phyloP scores from a whole-genome alignment of 192 early-diverging fungal genomes.

The Pecoramyces ruminantium region DNA sequence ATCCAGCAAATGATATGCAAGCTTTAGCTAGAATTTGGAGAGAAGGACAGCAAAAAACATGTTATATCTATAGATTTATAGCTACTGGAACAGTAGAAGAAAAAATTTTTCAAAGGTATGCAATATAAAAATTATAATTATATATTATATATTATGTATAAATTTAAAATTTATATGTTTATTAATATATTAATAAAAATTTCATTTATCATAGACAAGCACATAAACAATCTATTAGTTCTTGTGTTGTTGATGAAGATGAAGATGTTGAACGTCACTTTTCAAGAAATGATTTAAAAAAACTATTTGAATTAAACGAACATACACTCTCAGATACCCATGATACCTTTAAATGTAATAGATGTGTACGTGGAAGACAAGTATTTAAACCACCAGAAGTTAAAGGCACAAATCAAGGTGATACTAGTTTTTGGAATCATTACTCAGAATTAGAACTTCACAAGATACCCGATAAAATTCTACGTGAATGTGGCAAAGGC shows the following conservation, averaged over 20 bases:
- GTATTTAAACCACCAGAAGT: conserved; percentile 30
- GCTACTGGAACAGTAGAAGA: conserved; percentile 97
- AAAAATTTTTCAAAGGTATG: conserved; percentile 97
- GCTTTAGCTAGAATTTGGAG: conserved; percentile 17
- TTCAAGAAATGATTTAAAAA: conserved; percentile 67
- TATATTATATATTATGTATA: background rate
- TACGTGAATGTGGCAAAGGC: background rate
- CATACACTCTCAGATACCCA: conserved; percentile 73
- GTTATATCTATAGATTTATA: conserved; percentile 96
- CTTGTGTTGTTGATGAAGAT: conserved; percentile 89
- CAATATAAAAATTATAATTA: conserved; percentile 25
- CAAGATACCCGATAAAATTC: conserved; percentile 1
- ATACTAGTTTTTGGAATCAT: conserved; percentile 4
- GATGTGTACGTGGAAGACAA: conserved; percentile 77
- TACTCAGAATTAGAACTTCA: background rate
- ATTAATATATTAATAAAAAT: background rate
- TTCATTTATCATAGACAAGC: conserved; percentile 35
- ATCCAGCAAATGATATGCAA: conserved; percentile 93
- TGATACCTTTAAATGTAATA: conserved; percentile 87
- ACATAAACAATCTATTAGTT: conserved; percentile 60
- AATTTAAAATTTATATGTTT: background rate
- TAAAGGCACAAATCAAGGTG: background rate
- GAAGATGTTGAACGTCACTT: conserved; percentile 88
- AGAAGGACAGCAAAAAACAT: conserved; percentile 51
- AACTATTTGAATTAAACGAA: conserved; percentile 75